Evolutionary conservation across 352 stramenopile species (phyloP), one percentile per base, ranked within the genome.

Genomic region (Halophytophthora polymorphica): DNA sequence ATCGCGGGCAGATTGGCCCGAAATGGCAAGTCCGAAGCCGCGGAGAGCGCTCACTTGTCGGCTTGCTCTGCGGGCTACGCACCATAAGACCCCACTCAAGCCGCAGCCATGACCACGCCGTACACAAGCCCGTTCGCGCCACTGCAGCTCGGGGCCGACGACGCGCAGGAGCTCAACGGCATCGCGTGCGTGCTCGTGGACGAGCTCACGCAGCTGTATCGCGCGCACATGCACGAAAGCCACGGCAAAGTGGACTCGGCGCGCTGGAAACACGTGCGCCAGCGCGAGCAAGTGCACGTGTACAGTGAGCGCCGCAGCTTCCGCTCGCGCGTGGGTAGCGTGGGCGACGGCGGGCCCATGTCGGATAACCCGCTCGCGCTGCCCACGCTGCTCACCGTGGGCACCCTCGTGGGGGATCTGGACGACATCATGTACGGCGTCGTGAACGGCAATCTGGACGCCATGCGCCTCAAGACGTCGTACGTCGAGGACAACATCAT

Each of bases 391-490:
- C 57, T 72, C 36, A 71, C 47, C 15, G 52, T 64, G 19, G 67
- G 67, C 0, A 71, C 56, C 6, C 44, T 73, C 21, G 54, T 61
- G 2, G 64, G 64, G 3, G 41, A 58, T 12, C 51, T 77, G 4
- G 61, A 77, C 10, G 67, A 77, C 48, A 41, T 73, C 53, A 73
- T 79, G 63, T 57, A 66, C 34, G 67, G 67, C 4, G 51, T 62
- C 15, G 50, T 71, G 14, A 71, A 68, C 19, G 60, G 53, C 35
- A 69, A 64, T 14, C 41, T 66, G 15, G 64, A 77, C 18, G 49
- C 56, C 34, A 73, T 71, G 67, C 57, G 57, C 11, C 58, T 77
- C 50, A 77, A 73, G 41, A 61, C 64, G 1, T 73, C 67, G 42
- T 77, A 86, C 46, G 63, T 83, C 21, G 61, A 73, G 34, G 59